phyloP scores from a whole-genome alignment of 2,329 filamentous ascomycete species.

The Fusarium sororula region DNA sequence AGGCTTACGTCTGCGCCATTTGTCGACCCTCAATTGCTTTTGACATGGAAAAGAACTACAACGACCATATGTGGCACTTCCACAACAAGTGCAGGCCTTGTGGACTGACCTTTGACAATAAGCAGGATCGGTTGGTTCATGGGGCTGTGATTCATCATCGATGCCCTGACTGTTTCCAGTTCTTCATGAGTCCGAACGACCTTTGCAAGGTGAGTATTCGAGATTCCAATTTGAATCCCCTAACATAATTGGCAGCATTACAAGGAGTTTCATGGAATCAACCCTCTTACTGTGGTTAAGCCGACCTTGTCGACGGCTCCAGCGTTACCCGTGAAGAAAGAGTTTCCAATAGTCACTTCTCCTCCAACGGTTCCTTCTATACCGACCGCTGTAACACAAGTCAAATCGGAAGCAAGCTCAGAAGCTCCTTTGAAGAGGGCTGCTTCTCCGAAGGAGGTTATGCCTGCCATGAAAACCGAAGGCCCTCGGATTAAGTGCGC shows the following conservation, averaged over 20 bases:
- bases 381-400: fast-evolving
- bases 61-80: neutral
- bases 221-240: fast-evolving
- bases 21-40: neutral
- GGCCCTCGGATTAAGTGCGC: neutral
- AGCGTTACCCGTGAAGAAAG: neutral
- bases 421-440: fast-evolving
- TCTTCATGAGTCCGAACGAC: neutral
- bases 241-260: neutral
- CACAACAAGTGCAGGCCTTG: neutral
- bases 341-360: neutral
- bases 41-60: neutral
- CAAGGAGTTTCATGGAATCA: neutral
- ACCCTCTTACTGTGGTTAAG: neutral
- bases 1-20: fast-evolving
- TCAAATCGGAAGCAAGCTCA: no score
- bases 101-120: neutral
- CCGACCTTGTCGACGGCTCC: neutral
- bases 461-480: fast-evolving
- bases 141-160: neutral
- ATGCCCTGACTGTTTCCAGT: neutral
- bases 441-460: neutral
- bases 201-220: neutral
- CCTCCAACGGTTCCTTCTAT: neutral
- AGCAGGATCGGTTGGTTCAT: neutral